Base-by-base conservation (phyloP, 352 stramenopile genomes). In the Pythium chondricola region DNA sequence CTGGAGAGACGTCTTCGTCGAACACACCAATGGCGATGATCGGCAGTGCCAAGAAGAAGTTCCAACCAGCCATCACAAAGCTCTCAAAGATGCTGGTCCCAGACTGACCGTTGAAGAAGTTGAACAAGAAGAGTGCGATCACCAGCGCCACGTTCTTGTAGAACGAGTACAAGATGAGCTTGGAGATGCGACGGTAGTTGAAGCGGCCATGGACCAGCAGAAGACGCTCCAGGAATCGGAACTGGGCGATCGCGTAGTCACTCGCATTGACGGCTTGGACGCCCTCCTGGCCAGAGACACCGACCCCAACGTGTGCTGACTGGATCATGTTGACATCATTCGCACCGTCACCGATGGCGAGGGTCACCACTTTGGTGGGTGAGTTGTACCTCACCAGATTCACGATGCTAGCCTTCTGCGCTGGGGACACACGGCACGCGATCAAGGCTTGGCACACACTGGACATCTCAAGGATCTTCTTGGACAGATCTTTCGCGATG, bases 301-400 rank as follows among this genome's bases (percentile, higher is more conserved):
- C 93, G n/a, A 98, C 76, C 6, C 93, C 93, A 8, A 98, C 74
- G 38, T 98, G 87, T 16, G 86, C 89, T 2, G 88, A 84, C 52
- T 98, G 91, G 48, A 98, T 96, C 93, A 98, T 98, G 48, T 77
- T 88, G 9, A 98, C 93, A 57, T 98, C 93, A 65, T 98, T 98
- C 14, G 92, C 93, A 6, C 92, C 93, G 57, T 98, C 93, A 3
- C 92, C 92, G 32, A 98, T 97, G 9, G 88, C 85, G 31, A 97
- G 58, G 18, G 88, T 97, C 48, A 96, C 87, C 4, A 72, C 65
- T 39, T 74, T 74, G 4, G 61, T 61, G 7, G 66, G 61, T 11
- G 69, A 80, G 16, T 69, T 58, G 32, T 61, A 72, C 35, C 76
- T 64, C 32, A 93, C 75, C 18, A 92, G 65, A 25, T 80, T 78